Percentiles rank a stretch among this genome's conserved stretches.
Evolutionary conservation across 106 monocot genomes (phyloP).

Genomic region (Chionographis japonica): DNA sequence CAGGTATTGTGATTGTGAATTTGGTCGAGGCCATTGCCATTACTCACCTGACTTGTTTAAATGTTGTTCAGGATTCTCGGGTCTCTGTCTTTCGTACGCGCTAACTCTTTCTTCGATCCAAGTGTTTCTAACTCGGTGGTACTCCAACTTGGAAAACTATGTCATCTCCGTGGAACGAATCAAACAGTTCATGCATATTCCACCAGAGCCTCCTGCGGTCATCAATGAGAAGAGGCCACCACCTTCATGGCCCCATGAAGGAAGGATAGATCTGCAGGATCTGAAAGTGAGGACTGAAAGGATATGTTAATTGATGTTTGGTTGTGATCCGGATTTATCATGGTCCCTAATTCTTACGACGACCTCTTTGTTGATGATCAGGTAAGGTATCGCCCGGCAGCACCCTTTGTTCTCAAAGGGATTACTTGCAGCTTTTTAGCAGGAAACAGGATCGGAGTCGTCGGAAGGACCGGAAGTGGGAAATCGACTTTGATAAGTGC

Average conservation of each 20-base stretch:
- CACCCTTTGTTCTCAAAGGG: slow-evolving; percentile 63
- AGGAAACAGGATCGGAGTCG: slow-evolving; percentile 65
- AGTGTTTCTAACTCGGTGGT: slow-evolving; percentile 63
- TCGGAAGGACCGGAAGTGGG: slow-evolving; percentile 72
- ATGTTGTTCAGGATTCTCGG: slow-evolving; percentile 53
- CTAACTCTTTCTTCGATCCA: slow-evolving; percentile 50
- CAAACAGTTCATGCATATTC: slow-evolving; percentile 72
- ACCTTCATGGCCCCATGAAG: slow-evolving; percentile 66
- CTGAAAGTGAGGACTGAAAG: slow-evolving; percentile 37
- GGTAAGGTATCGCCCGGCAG: slow-evolving; percentile 42
- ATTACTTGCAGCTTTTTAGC: slow-evolving; percentile 60
- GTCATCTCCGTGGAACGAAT: slow-evolving; percentile 82
- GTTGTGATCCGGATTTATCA: neutral
- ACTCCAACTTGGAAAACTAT: slow-evolving; percentile 69
- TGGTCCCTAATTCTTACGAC: neutral
- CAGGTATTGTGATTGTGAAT: slow-evolving; percentile 32
- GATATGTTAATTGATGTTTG: neutral
- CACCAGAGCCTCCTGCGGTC: slow-evolving; percentile 60
- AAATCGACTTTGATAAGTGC: slow-evolving; percentile 77
- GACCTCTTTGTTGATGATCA: slow-evolving; percentile 21
- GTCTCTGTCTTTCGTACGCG: slow-evolving; percentile 78
- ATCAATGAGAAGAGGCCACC: slow-evolving; percentile 48
- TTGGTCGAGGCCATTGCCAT: neutral
- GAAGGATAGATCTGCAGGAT: slow-evolving; percentile 67
- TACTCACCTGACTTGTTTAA: neutral